Conservation (phyloP, 106 monocot genomes). For the Dioscorea dumetorum region DNA sequence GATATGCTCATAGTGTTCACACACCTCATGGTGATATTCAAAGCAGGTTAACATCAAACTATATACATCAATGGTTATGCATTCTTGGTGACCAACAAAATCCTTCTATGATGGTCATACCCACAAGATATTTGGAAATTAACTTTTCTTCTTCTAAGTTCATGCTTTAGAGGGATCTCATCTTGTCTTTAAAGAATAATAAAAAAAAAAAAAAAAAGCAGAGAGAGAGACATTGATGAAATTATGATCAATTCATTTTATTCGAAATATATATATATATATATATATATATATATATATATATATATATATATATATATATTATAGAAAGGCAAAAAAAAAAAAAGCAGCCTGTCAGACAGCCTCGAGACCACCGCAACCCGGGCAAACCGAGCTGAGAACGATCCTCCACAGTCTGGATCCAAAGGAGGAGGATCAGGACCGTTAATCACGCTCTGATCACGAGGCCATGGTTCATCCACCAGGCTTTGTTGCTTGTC, state of each 20-base stretch:
- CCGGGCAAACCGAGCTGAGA: not conserved
- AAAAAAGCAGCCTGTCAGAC: slow-evolving; percentile 7
- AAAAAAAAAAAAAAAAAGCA: not conserved
- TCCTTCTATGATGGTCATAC: too few relatives aligned
- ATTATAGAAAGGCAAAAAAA: not conserved
- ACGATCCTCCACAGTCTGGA: slow-evolving; percentile 6
- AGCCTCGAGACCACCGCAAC: slow-evolving; percentile 6
- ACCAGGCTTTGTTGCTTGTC: slow-evolving; percentile 20
- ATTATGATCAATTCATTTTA: not conserved
- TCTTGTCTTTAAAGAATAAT: too few relatives aligned
- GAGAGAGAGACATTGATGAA: not conserved
- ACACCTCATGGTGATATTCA: too few relatives aligned
- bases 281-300: not conserved
- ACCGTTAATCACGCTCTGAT: slow-evolving; percentile 27
- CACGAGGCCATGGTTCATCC: slow-evolving; percentile 13
- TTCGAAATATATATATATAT: not conserved
- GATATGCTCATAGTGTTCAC: too few relatives aligned
- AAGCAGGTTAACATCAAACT: too few relatives aligned
- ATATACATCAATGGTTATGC: too few relatives aligned
- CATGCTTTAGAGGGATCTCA: too few relatives aligned
- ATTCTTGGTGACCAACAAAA: too few relatives aligned
- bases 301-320: not conserved
- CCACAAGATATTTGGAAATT: too few relatives aligned
- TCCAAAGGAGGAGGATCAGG: not conserved
- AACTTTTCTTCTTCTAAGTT: too few relatives aligned